Conservation (phyloP, 352 stramenopile genomes). For the Nothophytophthora sp. region DNA sequence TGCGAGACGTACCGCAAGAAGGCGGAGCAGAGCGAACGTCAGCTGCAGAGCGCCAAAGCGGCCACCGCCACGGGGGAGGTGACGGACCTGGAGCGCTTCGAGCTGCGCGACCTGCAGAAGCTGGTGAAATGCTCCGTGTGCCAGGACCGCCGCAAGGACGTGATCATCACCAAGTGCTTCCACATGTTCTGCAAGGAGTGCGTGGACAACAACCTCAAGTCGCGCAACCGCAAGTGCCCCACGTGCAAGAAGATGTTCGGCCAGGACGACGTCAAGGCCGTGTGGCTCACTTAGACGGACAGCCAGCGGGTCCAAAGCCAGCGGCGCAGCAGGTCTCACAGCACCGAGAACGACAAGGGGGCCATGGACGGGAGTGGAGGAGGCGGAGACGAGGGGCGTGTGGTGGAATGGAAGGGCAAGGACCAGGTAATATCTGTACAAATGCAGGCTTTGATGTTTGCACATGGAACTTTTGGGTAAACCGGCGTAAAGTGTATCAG, state of each 20-base stretch:
- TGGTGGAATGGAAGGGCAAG: too few relatives aligned
- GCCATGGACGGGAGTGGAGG: too few relatives aligned
- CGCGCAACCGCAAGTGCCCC: conserved; percentile 88
- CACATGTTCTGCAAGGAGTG: conserved; percentile 92
- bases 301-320: neutral
- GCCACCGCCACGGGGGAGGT: conserved; percentile 38
- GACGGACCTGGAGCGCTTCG: conserved; percentile 74
- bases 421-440: too few relatives aligned
- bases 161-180: conserved; percentile 89
- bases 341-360: too few relatives aligned
- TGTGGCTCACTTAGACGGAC: conserved; percentile 77
- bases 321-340: neutral
- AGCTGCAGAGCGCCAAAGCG: conserved; percentile 38
- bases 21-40: conserved; percentile 46
- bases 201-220: conserved; percentile 87
- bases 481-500: too few relatives aligned
- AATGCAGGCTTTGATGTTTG: too few relatives aligned
- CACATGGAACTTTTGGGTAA: too few relatives aligned
- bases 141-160: conserved; percentile 82
- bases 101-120: conserved; percentile 84
- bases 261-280: conserved; percentile 85
- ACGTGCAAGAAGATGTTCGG: conserved; percentile 93
- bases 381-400: neutral
- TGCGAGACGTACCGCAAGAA: conserved; percentile 61
- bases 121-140: conserved; percentile 86